Percentiles rank a stretch among this genome's conserved stretches.
Evolutionary conservation across 164 flowering plant genomes (phyloP).

Genomic region (Aristolochia californica): DNA sequence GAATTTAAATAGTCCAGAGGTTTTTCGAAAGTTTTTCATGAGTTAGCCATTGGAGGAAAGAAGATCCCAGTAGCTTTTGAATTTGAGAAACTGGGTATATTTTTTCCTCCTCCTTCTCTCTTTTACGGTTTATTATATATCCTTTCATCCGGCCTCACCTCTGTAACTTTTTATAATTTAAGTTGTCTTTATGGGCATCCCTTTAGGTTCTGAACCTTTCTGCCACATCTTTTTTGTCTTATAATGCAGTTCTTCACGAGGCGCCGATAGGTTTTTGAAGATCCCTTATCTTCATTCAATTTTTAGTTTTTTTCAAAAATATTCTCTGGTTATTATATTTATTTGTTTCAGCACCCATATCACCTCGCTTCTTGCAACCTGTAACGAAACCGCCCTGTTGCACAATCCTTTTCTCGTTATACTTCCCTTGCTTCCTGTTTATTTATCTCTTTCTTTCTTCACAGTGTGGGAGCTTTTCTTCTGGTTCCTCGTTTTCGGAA

Average conservation of each 20-base stretch:
- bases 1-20: neutral
- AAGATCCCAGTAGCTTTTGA: constrained; percentile 20
- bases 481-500: neutral
- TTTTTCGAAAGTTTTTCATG: no score
- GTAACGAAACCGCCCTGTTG: constrained; percentile 4
- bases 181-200: neutral
- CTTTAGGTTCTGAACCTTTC: constrained; percentile 24
- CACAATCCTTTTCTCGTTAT: no score
- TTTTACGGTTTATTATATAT: neutral
- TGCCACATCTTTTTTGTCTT: constrained; percentile 50
- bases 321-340: constrained; percentile 1
- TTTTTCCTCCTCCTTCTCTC: neutral
- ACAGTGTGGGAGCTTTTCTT: neutral
- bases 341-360: constrained; percentile 1
- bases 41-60: no score
- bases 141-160: constrained; percentile 6
- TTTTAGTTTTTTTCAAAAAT: constrained; percentile 1
- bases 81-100: constrained; percentile 20
- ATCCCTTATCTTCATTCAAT: constrained; percentile 10
- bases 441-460: no score
- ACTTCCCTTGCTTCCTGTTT: no score
- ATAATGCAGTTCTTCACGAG: constrained; percentile 61
- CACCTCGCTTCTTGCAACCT: constrained; percentile 11
- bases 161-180: constrained; percentile 1
- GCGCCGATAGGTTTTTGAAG: constrained; percentile 32